Evolutionary conservation across 2,329 filamentous ascomycete genomes (phyloP), one percentile per base, ranked within the genome.

Genomic region (Aspergillus transmontanensis): DNA sequence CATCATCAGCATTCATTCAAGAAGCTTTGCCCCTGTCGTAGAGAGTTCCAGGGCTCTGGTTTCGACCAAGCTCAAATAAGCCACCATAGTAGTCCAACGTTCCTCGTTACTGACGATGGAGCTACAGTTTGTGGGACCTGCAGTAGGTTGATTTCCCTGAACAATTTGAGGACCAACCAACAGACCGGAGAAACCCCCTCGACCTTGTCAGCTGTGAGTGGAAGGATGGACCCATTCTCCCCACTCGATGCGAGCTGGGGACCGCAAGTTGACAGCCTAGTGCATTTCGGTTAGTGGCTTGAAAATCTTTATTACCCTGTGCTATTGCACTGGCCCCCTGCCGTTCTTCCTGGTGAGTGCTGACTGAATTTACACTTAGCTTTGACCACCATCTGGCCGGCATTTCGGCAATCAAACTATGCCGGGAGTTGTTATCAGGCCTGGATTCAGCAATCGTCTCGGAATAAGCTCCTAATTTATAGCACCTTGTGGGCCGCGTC

Each of bases 401-500:
- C 14, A 19, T 59, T 59, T 30, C 57, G 57, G 11, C 45, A 19
- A 9, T 32, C 21, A 10, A 45, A 51, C n/a, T 59, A 50, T 30
- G n/a, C 57, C n/a, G 28, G 28, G 12, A 32, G 26, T n/a, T 59
- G 57, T 36, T 59, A 59, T 43, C 43, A 39, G 19, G 30, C 57
- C 26, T 61, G 62, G 59, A 30, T 62, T n/a, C 51, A 46, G 4
- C 59, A 11, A n/a, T 21, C 56, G 4, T 26, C n/a, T 4, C 30
- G 46, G 2, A 61, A 53, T 21, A 53, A 64, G 4, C 32, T 64
- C 7, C 1, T 46, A 3, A 10, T 57, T 7, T 64, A 62, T 51
- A 39, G 39, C 14, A 50, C 58, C 12, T 39, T 64, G 0, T 64
- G 63, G 63, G 14, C 50, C 1, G 34, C 60, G 1, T 62, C 63